Evolutionary conservation across 2,329 filamentous ascomycete species (phyloP).

Genomic region (Aspergillus ustus): DNA sequence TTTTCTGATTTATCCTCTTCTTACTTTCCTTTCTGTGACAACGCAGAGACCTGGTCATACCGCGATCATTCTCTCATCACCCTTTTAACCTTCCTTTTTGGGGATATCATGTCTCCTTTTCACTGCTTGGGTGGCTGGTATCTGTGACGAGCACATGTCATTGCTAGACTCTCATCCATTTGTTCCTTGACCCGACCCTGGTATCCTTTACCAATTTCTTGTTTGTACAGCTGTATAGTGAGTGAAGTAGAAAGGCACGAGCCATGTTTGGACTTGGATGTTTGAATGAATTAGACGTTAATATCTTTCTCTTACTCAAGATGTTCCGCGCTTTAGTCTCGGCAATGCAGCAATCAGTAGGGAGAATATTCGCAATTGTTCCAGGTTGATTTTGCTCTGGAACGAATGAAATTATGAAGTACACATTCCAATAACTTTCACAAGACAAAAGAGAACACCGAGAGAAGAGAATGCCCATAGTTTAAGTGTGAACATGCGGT

Average conservation of each 20-base stretch:
- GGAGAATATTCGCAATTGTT: no score
- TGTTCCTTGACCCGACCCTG: slow-evolving; percentile 16
- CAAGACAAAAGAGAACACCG: neutral
- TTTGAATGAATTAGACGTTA: slow-evolving; percentile 16
- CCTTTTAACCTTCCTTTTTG: slow-evolving; percentile 19
- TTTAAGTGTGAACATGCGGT: neutral
- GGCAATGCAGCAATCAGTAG: no score
- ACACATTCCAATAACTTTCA: neutral
- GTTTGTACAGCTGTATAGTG: slow-evolving; percentile 33
- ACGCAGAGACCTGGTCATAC: slow-evolving; percentile 19
- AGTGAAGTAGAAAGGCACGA: slow-evolving; percentile 21
- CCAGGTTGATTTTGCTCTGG: neutral
- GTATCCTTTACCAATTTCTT: slow-evolving; percentile 9
- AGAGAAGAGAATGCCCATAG: neutral
- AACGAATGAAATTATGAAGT: neutral
- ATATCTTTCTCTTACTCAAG: neutral
- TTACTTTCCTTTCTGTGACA: slow-evolving; percentile 29
- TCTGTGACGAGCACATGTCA: slow-evolving; percentile 30
- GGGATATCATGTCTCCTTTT: slow-evolving; percentile 18
- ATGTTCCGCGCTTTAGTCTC: no score
- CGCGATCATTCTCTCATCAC: slow-evolving; percentile 22
- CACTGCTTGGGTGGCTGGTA: slow-evolving; percentile 27
- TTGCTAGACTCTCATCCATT: slow-evolving; percentile 15
- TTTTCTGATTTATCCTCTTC: slow-evolving; percentile 29
- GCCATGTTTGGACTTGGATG: slow-evolving; percentile 14